Evolutionary conservation across 1,284 basidiomycete species (phyloP), one percentile per base, ranked within the genome.

Genomic region (Apiotrichum veenhuisii): DNA sequence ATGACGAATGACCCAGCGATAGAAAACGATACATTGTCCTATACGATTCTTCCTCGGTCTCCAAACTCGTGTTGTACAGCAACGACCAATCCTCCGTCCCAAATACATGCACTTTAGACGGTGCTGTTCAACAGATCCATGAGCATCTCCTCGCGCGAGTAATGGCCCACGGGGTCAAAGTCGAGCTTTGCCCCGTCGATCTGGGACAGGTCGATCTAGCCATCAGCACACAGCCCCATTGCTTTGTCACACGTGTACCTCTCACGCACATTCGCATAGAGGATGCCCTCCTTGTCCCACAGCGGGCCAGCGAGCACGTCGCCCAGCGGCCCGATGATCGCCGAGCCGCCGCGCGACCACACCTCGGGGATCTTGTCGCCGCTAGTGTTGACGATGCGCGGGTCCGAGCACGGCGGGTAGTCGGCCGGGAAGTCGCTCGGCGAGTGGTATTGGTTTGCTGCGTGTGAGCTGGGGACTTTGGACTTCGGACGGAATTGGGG

Each of bases 161-260:
- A 88, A 73, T 87, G 85, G 18, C 87, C 87, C 0, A 82, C 80
- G 3, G 82, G 80, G 68, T 88, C 87, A 55, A 89, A 74, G 69
- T 89, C 87, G 65, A 87, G 85, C 73, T 87, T 87, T 27, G 85
- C 86, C 47, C 86, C 78, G 5, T 82, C 61, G 50, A 84, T 76
- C 56, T 85, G 82, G 57, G 84, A 80, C 57, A 86, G 67, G 69
- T 87, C 83, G 54, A 89, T 68, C 63, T 85, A 41, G 5, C 25
- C 18, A 45, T 64, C 47, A 60, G 52, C 40, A 5, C 30, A 12
- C n/a, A 25, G 25, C 23, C n/a, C 36, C 47, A 30, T 34, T 41
- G 3, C 36, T 18, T 15, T 26, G 12, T n/a, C 18, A 17, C 14
- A 8, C 42, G 12, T 23, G 22, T 23, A 9, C 41, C 22, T n/a